Evolutionary conservation across 2,329 filamentous ascomycete species (phyloP).

Genomic region (Pseudocercospora macadamiae): DNA sequence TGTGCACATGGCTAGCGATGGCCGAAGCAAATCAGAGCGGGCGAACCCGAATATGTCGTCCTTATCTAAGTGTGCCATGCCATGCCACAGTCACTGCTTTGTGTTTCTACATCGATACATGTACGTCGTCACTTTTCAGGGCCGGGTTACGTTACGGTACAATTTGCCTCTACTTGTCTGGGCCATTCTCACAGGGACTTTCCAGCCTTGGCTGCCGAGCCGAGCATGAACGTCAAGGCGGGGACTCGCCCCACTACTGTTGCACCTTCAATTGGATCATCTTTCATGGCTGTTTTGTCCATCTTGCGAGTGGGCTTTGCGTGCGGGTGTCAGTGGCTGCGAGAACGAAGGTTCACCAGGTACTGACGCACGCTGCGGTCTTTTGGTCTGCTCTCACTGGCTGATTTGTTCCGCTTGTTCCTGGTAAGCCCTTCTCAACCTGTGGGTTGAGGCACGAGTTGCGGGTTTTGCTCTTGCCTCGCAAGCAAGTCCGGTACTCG

Average conservation of each 20-base stretch:
- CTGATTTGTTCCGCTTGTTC: neutral
- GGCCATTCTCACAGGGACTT: slow-evolving; percentile 1
- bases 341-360: slow-evolving; percentile 1
- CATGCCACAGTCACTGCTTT: no score
- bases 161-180: no score
- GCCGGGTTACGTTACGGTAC: neutral
- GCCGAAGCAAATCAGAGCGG: slow-evolving; percentile 4
- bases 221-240: slow-evolving; percentile 5
- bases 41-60: neutral
- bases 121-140: slow-evolving; percentile 2
- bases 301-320: neutral
- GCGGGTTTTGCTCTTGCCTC: slow-evolving; percentile 2
- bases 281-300: slow-evolving; percentile 3
- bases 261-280: slow-evolving; percentile 15
- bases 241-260: slow-evolving; percentile 10
- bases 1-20: neutral
- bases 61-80: no score
- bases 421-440: slow-evolving; percentile 11
- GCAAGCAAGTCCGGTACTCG: neutral
- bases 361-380: neutral
- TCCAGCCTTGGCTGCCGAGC: no score
- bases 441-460: slow-evolving; percentile 19
- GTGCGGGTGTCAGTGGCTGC: neutral
- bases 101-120: slow-evolving; percentile 1
- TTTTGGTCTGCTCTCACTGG: slow-evolving; percentile 2